phyloP scores from a whole-genome alignment of 2,329 filamentous ascomycete species.

The Alternaria incomplexa region DNA sequence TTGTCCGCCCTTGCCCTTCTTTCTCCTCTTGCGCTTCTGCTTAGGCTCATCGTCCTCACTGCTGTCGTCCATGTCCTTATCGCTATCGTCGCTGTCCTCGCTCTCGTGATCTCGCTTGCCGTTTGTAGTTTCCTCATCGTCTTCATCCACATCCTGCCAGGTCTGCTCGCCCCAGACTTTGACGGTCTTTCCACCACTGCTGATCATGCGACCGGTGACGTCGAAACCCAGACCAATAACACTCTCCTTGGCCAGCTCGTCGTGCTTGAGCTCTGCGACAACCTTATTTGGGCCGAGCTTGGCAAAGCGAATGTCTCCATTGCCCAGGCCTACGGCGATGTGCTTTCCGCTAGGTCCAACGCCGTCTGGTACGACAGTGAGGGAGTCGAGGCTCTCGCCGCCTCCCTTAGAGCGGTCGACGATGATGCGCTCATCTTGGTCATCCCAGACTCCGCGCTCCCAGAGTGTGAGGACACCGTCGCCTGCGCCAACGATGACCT shows the following conservation, averaged over 20 bases:
- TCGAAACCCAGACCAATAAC: constrained; percentile 86
- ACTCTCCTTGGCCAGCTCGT: constrained; percentile 75
- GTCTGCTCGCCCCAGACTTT: constrained; percentile 87
- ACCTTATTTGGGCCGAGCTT: constrained; percentile 77
- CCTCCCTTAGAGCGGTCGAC: constrained; percentile 68
- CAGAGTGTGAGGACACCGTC: constrained; percentile 88
- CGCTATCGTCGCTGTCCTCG: constrained; percentile 47
- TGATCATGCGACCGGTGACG: constrained; percentile 83
- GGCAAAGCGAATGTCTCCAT: constrained; percentile 79
- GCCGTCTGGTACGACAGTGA: constrained; percentile 73
- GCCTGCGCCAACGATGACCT: constrained; percentile 77
- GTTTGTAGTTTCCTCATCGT: constrained; percentile 54
- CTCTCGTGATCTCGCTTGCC: constrained; percentile 50
- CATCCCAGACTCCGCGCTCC: constrained; percentile 94
- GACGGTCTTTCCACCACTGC: constrained; percentile 81
- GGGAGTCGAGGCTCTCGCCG: constrained; percentile 81
- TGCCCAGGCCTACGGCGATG: constrained; percentile 80
- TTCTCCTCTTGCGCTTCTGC: constrained; percentile 53
- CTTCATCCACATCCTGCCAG: constrained; percentile 56
- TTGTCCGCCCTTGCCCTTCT: constrained; percentile 46
- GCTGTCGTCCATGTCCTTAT: constrained; percentile 45
- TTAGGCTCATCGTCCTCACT: constrained; percentile 54
- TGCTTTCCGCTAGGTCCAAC: constrained; percentile 72
- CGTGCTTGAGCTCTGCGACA: constrained; percentile 71
- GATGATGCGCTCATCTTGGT: constrained; percentile 87